Evolutionary conservation across 106 monocot species (phyloP).

Genomic region (Platanthera guangdongensis): DNA sequence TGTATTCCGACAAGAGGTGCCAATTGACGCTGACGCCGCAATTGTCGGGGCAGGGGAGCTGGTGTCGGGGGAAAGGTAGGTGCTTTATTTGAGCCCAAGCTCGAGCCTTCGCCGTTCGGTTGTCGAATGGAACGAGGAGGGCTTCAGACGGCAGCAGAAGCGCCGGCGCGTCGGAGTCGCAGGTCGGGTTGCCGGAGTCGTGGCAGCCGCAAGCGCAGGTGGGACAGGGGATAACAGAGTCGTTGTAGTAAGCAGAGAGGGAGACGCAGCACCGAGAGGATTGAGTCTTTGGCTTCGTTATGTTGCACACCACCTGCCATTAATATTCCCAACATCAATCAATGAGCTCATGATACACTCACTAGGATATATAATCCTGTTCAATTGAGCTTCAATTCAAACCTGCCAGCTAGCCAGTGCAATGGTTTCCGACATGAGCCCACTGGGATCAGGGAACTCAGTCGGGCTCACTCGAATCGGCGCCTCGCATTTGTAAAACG

Average conservation of each 20-base stretch:
- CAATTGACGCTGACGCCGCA: constrained; percentile 82
- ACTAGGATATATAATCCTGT: too few relatives aligned
- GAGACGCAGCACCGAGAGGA: constrained; percentile 76
- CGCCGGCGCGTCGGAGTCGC: constrained; percentile 47
- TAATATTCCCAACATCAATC: background rate
- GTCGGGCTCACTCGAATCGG: constrained; percentile 64
- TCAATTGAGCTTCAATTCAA: too few relatives aligned
- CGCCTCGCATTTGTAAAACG: constrained; percentile 60
- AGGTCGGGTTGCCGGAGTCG: constrained; percentile 13
- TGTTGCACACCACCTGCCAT: constrained; percentile 92
- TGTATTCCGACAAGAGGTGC: constrained; percentile 54
- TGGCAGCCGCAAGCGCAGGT: constrained; percentile 93
- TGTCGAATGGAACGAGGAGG: constrained; percentile 58
- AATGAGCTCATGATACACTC: background rate
- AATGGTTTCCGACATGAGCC: constrained; percentile 40
- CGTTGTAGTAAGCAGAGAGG: constrained; percentile 93
- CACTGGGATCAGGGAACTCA: constrained; percentile 76
- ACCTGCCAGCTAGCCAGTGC: constrained; percentile 95
- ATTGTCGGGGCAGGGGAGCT: constrained; percentile 36
- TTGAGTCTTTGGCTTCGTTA: constrained; percentile 43
- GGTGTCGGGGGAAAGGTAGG: constrained; percentile 17
- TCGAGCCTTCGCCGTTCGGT: constrained; percentile 49
- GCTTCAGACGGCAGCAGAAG: constrained; percentile 66
- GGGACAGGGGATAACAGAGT: constrained; percentile 76
- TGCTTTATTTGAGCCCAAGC: constrained; percentile 75